A percentile compares a stretch with the other conserved stretches of the same genome.
Evolutionary conservation across 1,284 basidiomycete genomes (phyloP).

Genomic region (Rhodofomes roseus): DNA sequence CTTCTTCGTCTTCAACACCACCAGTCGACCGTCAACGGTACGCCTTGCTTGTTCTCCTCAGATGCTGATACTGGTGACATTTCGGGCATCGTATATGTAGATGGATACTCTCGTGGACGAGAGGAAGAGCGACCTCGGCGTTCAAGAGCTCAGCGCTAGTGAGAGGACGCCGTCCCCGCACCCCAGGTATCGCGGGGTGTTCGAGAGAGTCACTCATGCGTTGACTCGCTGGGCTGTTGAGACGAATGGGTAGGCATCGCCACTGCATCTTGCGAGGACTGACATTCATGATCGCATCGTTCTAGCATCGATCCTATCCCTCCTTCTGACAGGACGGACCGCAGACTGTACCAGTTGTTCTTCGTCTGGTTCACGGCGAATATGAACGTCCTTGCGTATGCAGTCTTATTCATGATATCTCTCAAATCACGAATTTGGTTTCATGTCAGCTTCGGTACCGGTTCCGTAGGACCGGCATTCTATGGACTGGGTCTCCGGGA

Average conservation of each 20-base stretch:
- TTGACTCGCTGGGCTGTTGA: conserved; percentile 27
- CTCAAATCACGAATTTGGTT: not conserved
- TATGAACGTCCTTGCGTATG: conserved; percentile 54
- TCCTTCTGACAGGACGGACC: conserved; percentile 30
- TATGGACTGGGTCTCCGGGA: conserved; percentile 53
- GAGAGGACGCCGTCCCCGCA: not conserved
- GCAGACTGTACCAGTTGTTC: conserved; percentile 36
- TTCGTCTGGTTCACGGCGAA: conserved; percentile 46
- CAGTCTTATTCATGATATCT: not conserved
- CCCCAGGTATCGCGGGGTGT: conserved; percentile 5
- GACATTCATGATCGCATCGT: not conserved
- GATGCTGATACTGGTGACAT: not conserved
- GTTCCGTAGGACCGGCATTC: conserved; percentile 56
- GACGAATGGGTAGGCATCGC: conserved; percentile 25
- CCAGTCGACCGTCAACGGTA: not conserved
- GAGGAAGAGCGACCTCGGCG: conserved; percentile 1
- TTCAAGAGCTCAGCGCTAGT: conserved; percentile 8
- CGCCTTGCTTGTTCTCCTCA: not conserved
- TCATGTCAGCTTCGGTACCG: conserved; percentile 46
- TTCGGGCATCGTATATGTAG: not conserved
- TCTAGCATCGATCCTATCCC: conserved; percentile 33
- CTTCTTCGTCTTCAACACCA: not conserved
- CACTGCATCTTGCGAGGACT: not conserved
- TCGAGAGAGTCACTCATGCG: conserved; percentile 18
- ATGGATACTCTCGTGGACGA: not conserved